Conservation (phyloP, 805 yeast genomes). For the Yarrowia bubula region DNA sequence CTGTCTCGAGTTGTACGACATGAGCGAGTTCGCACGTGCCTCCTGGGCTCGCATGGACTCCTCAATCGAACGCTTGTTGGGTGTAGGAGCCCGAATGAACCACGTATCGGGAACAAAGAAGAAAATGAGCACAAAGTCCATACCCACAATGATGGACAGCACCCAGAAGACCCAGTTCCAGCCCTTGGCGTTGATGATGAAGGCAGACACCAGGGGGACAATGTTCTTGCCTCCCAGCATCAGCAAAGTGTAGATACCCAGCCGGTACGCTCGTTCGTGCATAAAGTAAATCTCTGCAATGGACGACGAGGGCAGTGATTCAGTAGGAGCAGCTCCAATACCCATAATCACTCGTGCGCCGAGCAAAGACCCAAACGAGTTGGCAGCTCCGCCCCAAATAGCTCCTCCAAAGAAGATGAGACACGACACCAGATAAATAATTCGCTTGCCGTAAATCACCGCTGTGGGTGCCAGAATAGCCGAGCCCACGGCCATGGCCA, state of each 20-base stretch:
- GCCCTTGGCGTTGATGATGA: constrained; percentile 49
- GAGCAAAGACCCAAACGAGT: constrained; percentile 50
- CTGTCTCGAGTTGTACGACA: constrained; percentile 15
- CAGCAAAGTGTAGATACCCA: constrained; percentile 57
- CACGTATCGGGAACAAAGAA: constrained; percentile 64
- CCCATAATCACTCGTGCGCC: constrained; percentile 60
- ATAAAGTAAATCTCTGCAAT: constrained; percentile 61
- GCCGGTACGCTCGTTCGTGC: constrained; percentile 60
- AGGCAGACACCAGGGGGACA: constrained; percentile 55
- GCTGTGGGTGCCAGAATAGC: constrained; percentile 59
- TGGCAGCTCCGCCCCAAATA: constrained; percentile 54
- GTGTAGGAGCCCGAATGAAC: constrained; percentile 57
- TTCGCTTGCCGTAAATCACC: constrained; percentile 55
- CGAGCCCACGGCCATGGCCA: constrained; percentile 58
- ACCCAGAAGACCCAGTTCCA: constrained; percentile 66
- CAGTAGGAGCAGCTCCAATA: constrained; percentile 61
- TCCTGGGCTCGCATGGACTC: constrained; percentile 51
- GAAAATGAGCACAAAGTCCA: constrained; percentile 46
- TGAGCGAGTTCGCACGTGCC: constrained; percentile 37
- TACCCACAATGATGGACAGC: constrained; percentile 51
- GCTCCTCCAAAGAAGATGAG: constrained; percentile 51
- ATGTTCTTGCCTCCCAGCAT: constrained; percentile 62
- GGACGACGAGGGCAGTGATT: constrained; percentile 58
- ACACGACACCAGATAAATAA: constrained; percentile 52
- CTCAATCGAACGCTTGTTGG: constrained; percentile 46